Evolutionary conservation across 257 asterid species (phyloP).

Genomic region (Schizonepeta tenuifolia): DNA sequence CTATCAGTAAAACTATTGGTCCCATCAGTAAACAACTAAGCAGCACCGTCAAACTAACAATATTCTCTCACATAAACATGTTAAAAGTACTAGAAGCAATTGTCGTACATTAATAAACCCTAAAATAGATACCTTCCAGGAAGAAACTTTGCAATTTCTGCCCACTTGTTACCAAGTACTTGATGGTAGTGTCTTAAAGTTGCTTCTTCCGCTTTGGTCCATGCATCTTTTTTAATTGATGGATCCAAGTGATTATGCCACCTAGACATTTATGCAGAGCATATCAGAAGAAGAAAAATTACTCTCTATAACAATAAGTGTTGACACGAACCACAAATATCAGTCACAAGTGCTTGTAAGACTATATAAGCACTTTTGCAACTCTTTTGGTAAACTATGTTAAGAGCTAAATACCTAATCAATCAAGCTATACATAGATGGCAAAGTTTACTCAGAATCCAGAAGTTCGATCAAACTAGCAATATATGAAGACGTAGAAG

Average conservation of each 20-base stretch:
- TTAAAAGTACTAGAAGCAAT: not conserved
- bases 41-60: no score
- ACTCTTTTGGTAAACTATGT: not conserved
- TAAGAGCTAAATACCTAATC: not conserved
- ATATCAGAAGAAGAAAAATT: constrained; percentile 21
- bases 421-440: not conserved
- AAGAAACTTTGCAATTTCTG: constrained; percentile 71
- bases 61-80: not conserved
- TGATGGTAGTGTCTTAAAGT: constrained; percentile 56
- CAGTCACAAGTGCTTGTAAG: not conserved
- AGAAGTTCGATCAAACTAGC: not conserved
- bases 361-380: constrained; percentile 4
- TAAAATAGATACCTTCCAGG: constrained; percentile 75
- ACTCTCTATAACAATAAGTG: constrained; percentile 9
- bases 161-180: constrained; percentile 80
- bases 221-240: constrained; percentile 66
- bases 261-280: constrained; percentile 45
- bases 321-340: not conserved
- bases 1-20: no score
- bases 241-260: constrained; percentile 94
- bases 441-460: not conserved
- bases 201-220: constrained; percentile 72
- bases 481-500: not conserved
- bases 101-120: constrained; percentile 11
- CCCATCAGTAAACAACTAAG: no score